These are phyloP conservation scores for Bimuria novae-zelandiae DNA, from an alignment of 2,329 filamentous ascomycete species.

Conservation along the genomic window DNA sequence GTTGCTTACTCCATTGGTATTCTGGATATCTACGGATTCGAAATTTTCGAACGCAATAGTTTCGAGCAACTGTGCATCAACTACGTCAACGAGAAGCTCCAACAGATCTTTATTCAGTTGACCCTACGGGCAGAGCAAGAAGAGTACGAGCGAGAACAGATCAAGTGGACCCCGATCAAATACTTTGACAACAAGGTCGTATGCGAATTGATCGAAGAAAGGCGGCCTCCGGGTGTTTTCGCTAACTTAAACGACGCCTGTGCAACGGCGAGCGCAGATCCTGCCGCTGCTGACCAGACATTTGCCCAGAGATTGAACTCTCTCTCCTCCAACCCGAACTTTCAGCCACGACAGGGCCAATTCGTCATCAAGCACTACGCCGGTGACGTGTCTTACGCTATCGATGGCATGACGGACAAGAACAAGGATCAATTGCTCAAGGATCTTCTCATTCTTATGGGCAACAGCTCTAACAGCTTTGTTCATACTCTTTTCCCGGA, in stretches of 20 bases:
- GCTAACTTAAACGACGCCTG: slow-evolving; percentile 97
- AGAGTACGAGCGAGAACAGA: slow-evolving; percentile 93
- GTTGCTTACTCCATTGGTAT: slow-evolving; percentile 90
- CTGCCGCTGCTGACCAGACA: slow-evolving; percentile 88
- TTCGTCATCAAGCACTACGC: slow-evolving; percentile 99
- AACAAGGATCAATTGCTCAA: slow-evolving; percentile 98
- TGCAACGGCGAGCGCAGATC: slow-evolving; percentile 96
- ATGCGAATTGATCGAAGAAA: slow-evolving; percentile 93
- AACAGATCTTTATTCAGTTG: slow-evolving; percentile 98
- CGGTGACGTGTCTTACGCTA: slow-evolving; percentile 91
- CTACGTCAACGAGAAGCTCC: slow-evolving; percentile 98
- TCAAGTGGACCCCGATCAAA: slow-evolving; percentile 98
- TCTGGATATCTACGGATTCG: slow-evolving; percentile 97
- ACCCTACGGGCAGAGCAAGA: slow-evolving; percentile 97
- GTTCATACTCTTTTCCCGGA: slow-evolving; percentile 88
- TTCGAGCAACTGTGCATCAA: slow-evolving; percentile 99
- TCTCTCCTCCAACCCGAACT: slow-evolving; percentile 83
- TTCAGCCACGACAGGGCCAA: slow-evolving; percentile 88
- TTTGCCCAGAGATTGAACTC: slow-evolving; percentile 93
- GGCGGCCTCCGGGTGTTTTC: slow-evolving; percentile 87
- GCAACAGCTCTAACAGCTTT: slow-evolving; percentile 81
- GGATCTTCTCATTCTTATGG: slow-evolving; percentile 85
- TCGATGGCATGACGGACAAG: slow-evolving; percentile 98
- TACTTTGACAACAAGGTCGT: slow-evolving; percentile 99
- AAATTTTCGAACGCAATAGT: slow-evolving; percentile 98